Base-by-base conservation (phyloP, 179 eudicot genomes). In the Dionaea muscipula region DNA sequence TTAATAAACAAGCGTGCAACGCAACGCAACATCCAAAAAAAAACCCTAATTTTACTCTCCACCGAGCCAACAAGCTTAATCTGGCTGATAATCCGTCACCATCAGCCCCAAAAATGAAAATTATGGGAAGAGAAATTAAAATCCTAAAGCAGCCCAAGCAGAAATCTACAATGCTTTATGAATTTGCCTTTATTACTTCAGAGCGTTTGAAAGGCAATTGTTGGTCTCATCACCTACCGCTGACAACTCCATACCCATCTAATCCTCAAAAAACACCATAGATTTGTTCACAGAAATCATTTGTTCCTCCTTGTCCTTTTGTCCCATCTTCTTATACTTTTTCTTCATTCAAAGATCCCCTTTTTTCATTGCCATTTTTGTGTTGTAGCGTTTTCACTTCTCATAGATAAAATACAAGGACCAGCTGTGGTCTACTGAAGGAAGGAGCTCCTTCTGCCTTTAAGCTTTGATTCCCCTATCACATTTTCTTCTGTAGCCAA, bases 231-330 rank as follows among this genome's bases (percentile, higher is more conserved):
- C 68, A 82, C 76, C 85, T 76, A 76, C 81, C 79, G 48, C 57
- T 78, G 86, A 82, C 68, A 73, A 72, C 78, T 76, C 70, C 81
- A 72, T 47, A 54, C 73, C 72, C 71, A 76, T 67, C 68, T 51
- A 19, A 43, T 53, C 47, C 47, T 59, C 20, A 55, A 44, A 19
- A 17, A 14, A 18, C 31, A 20, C 41, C 23, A 36, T 11, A 35
- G 46, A 59, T n/a, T 7, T 35, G 19, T 9, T 23, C 48, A n/a
- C 44, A 25, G 45, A 50, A 64, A 47, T 56, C 73, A 61, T 31
- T 4, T 65, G 62, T 68, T 57, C 61, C 51, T 62, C 12, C 22
- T 44, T 44, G 20, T 21, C 35, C 35, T 31, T 11, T 31, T 0
- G 35, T 31, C 35, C 35, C 35, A 1, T 31, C 24, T 72, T 55